These are phyloP conservation scores for Hirschioporus abietinus DNA, from an alignment of 768 basidiomycete genomes.

Conservation along the genomic window DNA sequence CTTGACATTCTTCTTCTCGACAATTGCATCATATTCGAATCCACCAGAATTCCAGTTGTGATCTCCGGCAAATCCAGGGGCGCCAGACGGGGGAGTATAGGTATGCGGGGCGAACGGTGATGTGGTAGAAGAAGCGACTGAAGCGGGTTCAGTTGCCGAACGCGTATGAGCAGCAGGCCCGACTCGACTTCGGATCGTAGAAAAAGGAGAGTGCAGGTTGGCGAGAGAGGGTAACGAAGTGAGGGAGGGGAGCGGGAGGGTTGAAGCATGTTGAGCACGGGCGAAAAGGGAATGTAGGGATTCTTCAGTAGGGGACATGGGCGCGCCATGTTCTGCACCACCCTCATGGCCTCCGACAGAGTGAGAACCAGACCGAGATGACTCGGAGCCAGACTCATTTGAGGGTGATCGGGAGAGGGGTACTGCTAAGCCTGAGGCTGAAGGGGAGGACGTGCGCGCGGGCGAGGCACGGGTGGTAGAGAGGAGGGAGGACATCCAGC, in stretches of 20 bases:
- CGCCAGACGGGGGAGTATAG: conserved; percentile 50
- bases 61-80: conserved; percentile 73
- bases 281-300: neutral
- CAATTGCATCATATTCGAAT: conserved; percentile 29
- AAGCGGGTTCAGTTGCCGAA: conserved; percentile 18
- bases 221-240: conserved; percentile 12
- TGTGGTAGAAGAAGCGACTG: conserved; percentile 21
- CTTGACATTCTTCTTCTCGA: conserved; percentile 41
- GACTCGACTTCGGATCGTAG: conserved; percentile 14
- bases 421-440: conserved; percentile 6
- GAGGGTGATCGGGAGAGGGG: conserved; percentile 9
- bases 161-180: conserved; percentile 14
- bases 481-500: conserved; percentile 45
- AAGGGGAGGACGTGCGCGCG: conserved; percentile 11
- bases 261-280: conserved; percentile 2
- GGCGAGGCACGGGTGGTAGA: conserved; percentile 20
- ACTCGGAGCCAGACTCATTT: conserved; percentile 20
- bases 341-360: neutral
- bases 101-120: conserved; percentile 46
- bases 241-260: conserved; percentile 4
- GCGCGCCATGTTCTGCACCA: neutral
- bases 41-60: conserved; percentile 63
- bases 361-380: conserved; percentile 9
- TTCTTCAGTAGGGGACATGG: neutral
- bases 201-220: conserved; percentile 15